Conservation (phyloP, 1,139 yeast species). For the Pichia sp. region DNA sequence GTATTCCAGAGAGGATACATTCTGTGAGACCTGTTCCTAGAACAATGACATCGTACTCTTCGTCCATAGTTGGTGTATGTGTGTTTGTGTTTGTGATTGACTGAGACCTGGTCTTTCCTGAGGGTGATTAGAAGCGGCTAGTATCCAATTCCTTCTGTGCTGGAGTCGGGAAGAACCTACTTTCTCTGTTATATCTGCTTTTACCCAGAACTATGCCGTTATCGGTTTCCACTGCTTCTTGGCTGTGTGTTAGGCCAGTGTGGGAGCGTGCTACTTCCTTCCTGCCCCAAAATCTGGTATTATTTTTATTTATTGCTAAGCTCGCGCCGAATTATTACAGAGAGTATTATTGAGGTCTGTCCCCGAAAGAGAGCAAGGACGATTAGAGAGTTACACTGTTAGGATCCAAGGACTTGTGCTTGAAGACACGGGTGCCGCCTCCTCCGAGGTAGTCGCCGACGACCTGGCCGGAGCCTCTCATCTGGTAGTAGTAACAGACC, state of each 20-base stretch:
- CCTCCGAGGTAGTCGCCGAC: constrained; percentile 91
- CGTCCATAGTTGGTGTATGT: constrained; percentile 58
- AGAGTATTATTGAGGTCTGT: not conserved
- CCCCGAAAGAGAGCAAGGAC: no score
- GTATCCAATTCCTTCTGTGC: not conserved
- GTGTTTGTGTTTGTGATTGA: not conserved
- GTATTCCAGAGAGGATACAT: constrained; percentile 88
- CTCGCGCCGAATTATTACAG: not conserved
- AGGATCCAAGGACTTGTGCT: constrained; percentile 58
- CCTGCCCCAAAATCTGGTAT: not conserved
- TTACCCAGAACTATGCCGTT: not conserved
- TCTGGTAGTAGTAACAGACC: constrained; percentile 90
- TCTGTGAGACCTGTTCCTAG: constrained; percentile 90
- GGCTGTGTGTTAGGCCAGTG: not conserved
- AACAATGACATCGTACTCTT: constrained; percentile 89
- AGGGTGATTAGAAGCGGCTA: no score
- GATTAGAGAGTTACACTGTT: constrained; percentile 15
- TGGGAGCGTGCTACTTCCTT: not conserved
- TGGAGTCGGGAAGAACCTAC: no score
- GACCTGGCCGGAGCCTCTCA: constrained; percentile 87
- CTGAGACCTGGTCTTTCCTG: no score
- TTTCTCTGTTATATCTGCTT: no score
- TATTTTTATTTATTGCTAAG: not conserved
- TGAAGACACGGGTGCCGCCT: constrained; percentile 79
- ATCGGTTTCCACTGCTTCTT: not conserved